Evolutionary conservation across 805 yeast species (phyloP).

Genomic region (Ogataea nakhonphanomensis): DNA sequence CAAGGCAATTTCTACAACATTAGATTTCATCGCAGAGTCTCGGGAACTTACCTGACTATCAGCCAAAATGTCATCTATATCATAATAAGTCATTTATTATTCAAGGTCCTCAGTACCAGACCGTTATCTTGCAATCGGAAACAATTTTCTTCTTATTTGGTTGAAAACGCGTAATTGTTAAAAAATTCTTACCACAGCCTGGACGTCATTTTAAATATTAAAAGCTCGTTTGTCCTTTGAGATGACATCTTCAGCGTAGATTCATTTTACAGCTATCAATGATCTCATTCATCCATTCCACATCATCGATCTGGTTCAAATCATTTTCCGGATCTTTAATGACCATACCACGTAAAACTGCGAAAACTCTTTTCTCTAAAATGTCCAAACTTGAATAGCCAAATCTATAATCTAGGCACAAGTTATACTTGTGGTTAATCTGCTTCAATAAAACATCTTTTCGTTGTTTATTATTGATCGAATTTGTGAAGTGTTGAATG

Average conservation of each 20-base stretch:
- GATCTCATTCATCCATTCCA: slow-evolving; percentile 6
- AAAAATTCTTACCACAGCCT: too few relatives aligned
- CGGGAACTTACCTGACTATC: slow-evolving; percentile 47
- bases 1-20: slow-evolving; percentile 60
- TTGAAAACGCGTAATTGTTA: too few relatives aligned
- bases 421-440: slow-evolving; percentile 14
- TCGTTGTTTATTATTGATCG: slow-evolving; percentile 19
- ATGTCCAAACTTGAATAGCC: background rate
- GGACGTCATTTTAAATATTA: too few relatives aligned
- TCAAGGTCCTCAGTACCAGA: background rate
- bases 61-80: slow-evolving; percentile 71
- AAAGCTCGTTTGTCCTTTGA: too few relatives aligned
- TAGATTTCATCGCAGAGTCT: slow-evolving; percentile 1
- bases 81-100: slow-evolving; percentile 49
- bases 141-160: background rate
- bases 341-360: background rate
- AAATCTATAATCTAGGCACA: slow-evolving; percentile 8
- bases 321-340: background rate
- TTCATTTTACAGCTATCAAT: slow-evolving; percentile 1
- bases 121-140: too few relatives aligned
- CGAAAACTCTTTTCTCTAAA: slow-evolving; percentile 3
- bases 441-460: slow-evolving; percentile 18
- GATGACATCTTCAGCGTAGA: background rate
- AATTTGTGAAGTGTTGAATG: slow-evolving; percentile 14
- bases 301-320: background rate